Base-by-base conservation (phyloP, 139 green algal genomes). In the Tetradesmus lagerheimii region DNA sequence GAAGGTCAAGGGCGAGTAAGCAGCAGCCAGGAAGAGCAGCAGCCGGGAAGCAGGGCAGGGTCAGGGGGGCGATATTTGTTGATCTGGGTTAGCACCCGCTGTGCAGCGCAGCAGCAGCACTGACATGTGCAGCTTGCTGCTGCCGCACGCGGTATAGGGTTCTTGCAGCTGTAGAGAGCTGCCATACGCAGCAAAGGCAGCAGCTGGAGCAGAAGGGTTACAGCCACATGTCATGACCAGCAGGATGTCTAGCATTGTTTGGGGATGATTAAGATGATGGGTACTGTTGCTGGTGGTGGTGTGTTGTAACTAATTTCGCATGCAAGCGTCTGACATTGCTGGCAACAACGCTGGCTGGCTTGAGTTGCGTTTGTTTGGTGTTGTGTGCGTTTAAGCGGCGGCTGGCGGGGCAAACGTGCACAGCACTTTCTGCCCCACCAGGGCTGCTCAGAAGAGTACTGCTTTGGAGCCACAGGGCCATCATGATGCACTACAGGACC, bases 1-100 rank as follows among this genome's bases (percentile, higher is more conserved):
- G 12, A 89, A 89, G 85, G 29, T 74, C 71, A 89, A 41, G 66
- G 31, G 38, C 12, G 84, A 89, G 1, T 89, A 84, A 23, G 64
- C 83, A 88, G 83, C 83, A 87, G 82, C n/a, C 71, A 25, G 71
- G 31, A 38, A 29, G 71, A 23, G 57, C 82, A 79, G 82, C 82
- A 78, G n/a, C 47, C n/a, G 31, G 31, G 71, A 38, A 37, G 71
- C 71, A 41, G 71, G 71, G 71, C 71, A 35, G 31, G 71, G 9
- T 79, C 4, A 25, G 9, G 71, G 31, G 71, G 71, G n/a, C 14
- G 66, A 27, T 27, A 23, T n/a, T 20, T 27, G n/a, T 79, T n/a
- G n/a, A 29, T 37, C 41, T 8, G 31, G 29, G 14, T 79, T 62
- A 18, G 47, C 47, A 20, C 12, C 6, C 47, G 66, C 29, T 31